Base-by-base conservation (phyloP, 371 early-diverging fungal genomes). In the Choanephora cucurbitarum region DNA sequence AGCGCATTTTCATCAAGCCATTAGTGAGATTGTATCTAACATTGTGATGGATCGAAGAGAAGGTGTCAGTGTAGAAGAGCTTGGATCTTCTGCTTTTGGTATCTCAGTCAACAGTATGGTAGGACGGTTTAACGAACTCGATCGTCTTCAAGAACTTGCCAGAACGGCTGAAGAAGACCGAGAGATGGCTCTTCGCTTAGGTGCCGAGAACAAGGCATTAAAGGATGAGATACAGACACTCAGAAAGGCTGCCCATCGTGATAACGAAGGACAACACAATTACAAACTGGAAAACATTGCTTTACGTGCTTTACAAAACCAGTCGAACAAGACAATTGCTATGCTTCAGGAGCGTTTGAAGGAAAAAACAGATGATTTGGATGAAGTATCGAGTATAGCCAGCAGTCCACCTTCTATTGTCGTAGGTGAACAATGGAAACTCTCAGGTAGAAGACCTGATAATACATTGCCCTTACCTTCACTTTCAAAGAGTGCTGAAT, bases 11-110 rank as follows among this genome's bases (percentile, higher is more conserved):
- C 87, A 87, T 59, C 92, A 90, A 55, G 72, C 92, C 32, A 84
- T 93, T 48, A 91, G 91, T 60, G 78, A 85, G 31, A 72, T 92
- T 24, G 81, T 92, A n/a, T 78, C 86, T 5, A 88, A 92, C 53
- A 82, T 93, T 6, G 91, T 93, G 1, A 81, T 92, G 69, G 91
- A 94, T 54, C 77, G 89, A 15, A 83, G 88, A 45, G 72, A 76
- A 3, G 47, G 50, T 48, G 52, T 60, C 1, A 71, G 78, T 17
- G 79, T 82, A 0, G 82, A 82, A 34, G 81, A 83, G 28, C 76
- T 77, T 23, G 66, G 73, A 7, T 32, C 55, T 11, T 52, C 66
- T 23, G 58, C 61, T 9, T 66, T 62, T 51, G 64, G 70, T 15
- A 55, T 58, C 13, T 79, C 80, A 52, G 79, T 79, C 2, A 71